Conservation (phyloP, 495 filamentous ascomycete species). For the Penicillium angulare region DNA sequence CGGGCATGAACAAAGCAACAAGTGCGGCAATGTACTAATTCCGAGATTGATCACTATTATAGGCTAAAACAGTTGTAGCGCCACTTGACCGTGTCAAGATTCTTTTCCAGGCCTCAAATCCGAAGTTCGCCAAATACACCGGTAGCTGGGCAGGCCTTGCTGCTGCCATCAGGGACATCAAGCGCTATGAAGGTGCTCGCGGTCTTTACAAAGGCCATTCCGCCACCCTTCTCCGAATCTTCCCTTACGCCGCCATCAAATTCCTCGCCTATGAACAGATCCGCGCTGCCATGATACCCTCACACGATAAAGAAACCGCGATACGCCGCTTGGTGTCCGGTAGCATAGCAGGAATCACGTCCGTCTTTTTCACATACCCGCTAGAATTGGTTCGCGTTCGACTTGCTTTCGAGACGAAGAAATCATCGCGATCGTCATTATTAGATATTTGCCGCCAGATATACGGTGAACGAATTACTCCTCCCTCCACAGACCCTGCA, state of each 20-base stretch:
- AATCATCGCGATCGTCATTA: constrained; percentile 62
- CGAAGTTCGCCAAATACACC: constrained; percentile 87
- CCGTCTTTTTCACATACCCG: constrained; percentile 94
- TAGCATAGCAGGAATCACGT: constrained; percentile 78
- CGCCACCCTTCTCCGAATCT: constrained; percentile 89
- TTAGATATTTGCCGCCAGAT: constrained; percentile 74
- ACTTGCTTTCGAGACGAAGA: constrained; percentile 87
- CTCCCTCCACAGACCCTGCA: constrained; percentile 25
- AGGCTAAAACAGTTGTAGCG: constrained; percentile 95
- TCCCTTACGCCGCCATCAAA: constrained; percentile 96
- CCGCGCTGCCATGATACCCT: constrained; percentile 68
- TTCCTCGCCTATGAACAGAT: constrained; percentile 98
- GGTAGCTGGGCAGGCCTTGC: constrained; percentile 81
- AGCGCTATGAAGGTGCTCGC: constrained; percentile 62
- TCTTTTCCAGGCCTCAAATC: constrained; percentile 93
- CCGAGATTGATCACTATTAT: background rate
- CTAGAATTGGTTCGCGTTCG: constrained; percentile 90
- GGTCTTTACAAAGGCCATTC: constrained; percentile 93
- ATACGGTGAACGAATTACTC: constrained; percentile 65
- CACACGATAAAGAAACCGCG: constrained; percentile 71
- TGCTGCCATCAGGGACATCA: constrained; percentile 79
- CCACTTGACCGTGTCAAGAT: constrained; percentile 98
- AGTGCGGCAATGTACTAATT: background rate
- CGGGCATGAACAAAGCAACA: background rate
- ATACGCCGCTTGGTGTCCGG: constrained; percentile 76